Conservation (phyloP, 257 asterid genomes). For the Solanum pimpinellifolium region DNA sequence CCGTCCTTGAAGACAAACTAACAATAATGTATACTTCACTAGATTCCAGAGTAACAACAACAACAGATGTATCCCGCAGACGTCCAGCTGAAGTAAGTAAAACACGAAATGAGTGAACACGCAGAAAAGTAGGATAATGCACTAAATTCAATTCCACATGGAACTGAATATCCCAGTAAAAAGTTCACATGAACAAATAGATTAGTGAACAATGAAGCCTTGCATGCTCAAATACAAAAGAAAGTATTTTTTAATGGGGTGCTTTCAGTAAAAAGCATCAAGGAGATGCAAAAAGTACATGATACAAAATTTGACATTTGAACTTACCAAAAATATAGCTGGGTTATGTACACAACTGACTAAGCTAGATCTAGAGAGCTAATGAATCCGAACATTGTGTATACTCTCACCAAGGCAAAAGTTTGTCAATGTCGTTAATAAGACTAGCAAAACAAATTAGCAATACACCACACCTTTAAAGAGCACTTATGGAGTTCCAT, state of each 20-base stretch:
- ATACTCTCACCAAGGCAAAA: background rate
- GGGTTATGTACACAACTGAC: background rate
- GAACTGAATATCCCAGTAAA: background rate
- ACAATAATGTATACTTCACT: constrained; percentile 76
- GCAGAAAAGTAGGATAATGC: background rate
- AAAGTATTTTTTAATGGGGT: background rate
- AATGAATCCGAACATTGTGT: background rate
- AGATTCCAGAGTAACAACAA: constrained; percentile 73
- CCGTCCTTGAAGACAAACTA: constrained; percentile 70
- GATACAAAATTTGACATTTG: background rate
- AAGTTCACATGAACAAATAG: background rate
- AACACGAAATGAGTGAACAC: background rate
- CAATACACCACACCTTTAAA: background rate
- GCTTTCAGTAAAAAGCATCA: background rate
- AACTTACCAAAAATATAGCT: background rate
- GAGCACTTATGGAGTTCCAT: background rate
- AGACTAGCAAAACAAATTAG: background rate
- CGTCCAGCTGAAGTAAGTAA: constrained; percentile 24
- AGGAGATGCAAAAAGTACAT: background rate
- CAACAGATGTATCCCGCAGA: constrained; percentile 68
- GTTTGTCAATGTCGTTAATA: background rate
- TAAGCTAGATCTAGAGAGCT: background rate
- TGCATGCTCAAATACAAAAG: background rate
- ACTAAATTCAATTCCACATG: background rate
- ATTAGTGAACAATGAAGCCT: background rate